These are phyloP conservation scores for Odonthalia washingtoniensis DNA, from an alignment of 31 red algal species.

Conservation along the genomic window DNA sequence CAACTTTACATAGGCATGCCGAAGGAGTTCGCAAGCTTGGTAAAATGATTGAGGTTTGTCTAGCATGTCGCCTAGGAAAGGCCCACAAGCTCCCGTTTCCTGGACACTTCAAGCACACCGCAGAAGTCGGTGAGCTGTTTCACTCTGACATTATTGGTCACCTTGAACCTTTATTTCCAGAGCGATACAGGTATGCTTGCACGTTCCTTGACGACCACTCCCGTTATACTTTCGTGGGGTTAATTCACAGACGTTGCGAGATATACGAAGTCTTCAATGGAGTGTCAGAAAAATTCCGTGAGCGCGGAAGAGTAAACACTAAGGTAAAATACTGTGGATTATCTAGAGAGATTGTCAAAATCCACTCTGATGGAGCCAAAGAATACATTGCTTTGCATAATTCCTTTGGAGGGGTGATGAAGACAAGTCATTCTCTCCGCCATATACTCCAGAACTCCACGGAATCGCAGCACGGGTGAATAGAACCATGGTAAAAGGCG, in stretches of 20 bases:
- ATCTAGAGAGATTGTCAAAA: too few species aligned
- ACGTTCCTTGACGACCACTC: constrained; percentile 18
- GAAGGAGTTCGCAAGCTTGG: background rate
- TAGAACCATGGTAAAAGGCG: constrained; percentile 1
- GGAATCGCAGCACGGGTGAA: constrained; percentile 17
- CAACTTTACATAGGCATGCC: background rate
- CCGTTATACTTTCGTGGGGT: background rate
- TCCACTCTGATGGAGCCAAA: constrained; percentile 18
- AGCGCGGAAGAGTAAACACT: background rate
- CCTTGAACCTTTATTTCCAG: background rate
- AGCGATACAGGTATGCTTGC: background rate
- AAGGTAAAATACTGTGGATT: background rate
- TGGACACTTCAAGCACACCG: background rate
- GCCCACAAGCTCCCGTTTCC: too few species aligned
- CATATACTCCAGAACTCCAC: constrained; percentile 28
- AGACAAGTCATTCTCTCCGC: constrained; percentile 34
- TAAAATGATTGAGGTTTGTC: background rate
- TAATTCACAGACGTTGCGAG: background rate
- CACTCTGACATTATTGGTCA: constrained; percentile 8
- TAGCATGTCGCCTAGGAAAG: background rate
- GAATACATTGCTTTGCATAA: constrained; percentile 17
- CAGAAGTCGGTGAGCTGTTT: background rate
- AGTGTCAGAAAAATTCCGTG: background rate
- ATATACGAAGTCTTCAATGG: background rate
- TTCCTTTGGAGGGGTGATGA: background rate